A percentile compares a stretch with the other conserved stretches of the same genome.
These are phyloP conservation scores for Coemansia sp. DNA, from an alignment of 192 early-diverging fungal species.

Conservation along the genomic window DNA sequence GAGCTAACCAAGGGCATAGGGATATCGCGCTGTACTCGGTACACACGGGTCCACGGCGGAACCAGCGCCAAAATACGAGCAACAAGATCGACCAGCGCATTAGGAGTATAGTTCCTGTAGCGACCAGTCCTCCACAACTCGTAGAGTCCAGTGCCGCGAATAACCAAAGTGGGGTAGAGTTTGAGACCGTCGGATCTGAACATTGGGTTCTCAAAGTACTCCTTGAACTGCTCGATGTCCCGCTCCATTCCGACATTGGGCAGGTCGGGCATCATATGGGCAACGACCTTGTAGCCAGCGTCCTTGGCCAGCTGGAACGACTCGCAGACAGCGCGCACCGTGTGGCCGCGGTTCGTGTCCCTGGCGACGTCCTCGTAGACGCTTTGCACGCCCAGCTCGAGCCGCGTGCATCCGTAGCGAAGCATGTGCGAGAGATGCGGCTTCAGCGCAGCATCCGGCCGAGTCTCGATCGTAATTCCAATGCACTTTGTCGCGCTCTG, in stretches of 20 bases:
- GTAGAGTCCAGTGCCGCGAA: constrained; percentile 97
- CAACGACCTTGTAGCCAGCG: constrained; percentile 97
- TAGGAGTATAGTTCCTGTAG: constrained; percentile 97
- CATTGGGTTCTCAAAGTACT: constrained; percentile 98
- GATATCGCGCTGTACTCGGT: constrained; percentile 98
- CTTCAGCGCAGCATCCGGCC: constrained; percentile 98
- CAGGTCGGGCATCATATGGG: constrained; percentile 99
- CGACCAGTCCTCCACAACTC: constrained; percentile 98
- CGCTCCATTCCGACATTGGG: constrained; percentile 99
- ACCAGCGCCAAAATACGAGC: constrained; percentile 95
- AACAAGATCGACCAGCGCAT: constrained; percentile 92
- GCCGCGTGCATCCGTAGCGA: constrained; percentile 95
- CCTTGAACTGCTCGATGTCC: constrained; percentile 98
- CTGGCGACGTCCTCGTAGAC: constrained; percentile 99
- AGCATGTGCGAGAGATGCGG: constrained; percentile 99
- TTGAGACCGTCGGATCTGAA: constrained; percentile 98
- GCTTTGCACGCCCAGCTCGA: constrained; percentile 99
- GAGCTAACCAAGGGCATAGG: constrained; percentile 99
- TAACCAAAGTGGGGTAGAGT: constrained; percentile 98
- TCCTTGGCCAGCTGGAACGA: constrained; percentile 98
- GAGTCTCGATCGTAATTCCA: constrained; percentile 99
- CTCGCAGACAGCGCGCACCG: constrained; percentile 96
- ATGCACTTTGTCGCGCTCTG: constrained; percentile 97
- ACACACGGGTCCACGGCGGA: constrained; percentile 98
- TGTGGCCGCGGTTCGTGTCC: constrained; percentile 98